Base-by-base conservation (phyloP, 2,329 filamentous ascomycete species). In the Triangularia setosa region DNA sequence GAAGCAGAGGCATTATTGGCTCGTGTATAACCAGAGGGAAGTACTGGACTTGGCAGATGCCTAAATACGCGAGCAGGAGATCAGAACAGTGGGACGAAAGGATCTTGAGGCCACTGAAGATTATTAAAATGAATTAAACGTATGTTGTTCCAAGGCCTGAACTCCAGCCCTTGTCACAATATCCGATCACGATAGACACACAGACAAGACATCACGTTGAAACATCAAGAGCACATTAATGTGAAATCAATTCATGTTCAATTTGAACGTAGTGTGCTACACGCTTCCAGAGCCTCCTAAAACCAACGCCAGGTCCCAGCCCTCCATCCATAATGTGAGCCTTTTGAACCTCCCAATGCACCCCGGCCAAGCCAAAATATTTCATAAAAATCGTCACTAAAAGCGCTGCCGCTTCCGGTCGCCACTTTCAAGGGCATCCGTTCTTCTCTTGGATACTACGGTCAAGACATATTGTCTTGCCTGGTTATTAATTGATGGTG, bases 401-500 rank as follows among this genome's bases (percentile, higher is more conserved):
- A 52, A 59, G 33, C 57, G 33, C 9, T 24, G 18, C 48, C 57
- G 57, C 57, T 59, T 59, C 33, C 7, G 35, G 25, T 59, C 33
- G n/a, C 33, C 30, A 33, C 18, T 58, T 14, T 59, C 40, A n/a
- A 55, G 52, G 24, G 52, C 7, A 28, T 67, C 62, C 40, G 59
- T 21, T 18, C 25, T 60, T 61, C 68, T 63, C 60, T 70, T 55
- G 9, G 52, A n/a, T 24, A 55, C 21, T 55, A 55, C 52, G 25
- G 14, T 55, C 25, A 55, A 55, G n/a, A 55, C 52, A 8, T 25
- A 55, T 18, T 48, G 40, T 48, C 40, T 48, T 48, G 40, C 11
- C 40, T 48, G 40, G 18, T 48, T 48, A 48, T 48, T 48, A 55
- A 25, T 55, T 9, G 64, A 18, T 68, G 68, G 64, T 67, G n/a